These are phyloP conservation scores for Friedmanniomyces endolithicus DNA, from an alignment of 495 filamentous ascomycete species.

Conservation along the genomic window DNA sequence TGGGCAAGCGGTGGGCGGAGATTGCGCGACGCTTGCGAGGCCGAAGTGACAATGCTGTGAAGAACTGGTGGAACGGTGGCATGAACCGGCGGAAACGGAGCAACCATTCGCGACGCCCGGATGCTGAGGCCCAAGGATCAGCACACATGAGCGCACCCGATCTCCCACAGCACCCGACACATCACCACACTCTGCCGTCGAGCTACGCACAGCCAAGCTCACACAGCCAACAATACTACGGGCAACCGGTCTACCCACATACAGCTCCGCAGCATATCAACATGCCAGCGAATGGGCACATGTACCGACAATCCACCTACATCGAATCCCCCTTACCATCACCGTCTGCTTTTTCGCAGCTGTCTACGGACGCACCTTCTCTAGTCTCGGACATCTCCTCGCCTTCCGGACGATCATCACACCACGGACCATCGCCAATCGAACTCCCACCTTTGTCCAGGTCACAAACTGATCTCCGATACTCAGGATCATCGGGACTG, in stretches of 20 bases:
- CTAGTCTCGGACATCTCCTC: constrained; percentile 60
- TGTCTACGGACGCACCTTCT: constrained; percentile 52
- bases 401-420: constrained; percentile 34
- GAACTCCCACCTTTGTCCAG: constrained; percentile 29
- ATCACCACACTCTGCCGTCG: constrained; percentile 18
- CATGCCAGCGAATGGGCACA: constrained; percentile 12
- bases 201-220: constrained; percentile 1
- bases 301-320: constrained; percentile 31
- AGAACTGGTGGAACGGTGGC: constrained; percentile 99
- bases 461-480: constrained; percentile 18
- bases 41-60: constrained; percentile 93
- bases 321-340: constrained; percentile 57
- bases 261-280: background rate
- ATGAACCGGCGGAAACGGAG: constrained; percentile 60
- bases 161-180: constrained; percentile 9
- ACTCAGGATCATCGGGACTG: constrained; percentile 20
- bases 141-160: constrained; percentile 17
- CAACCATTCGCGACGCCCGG: constrained; percentile 34
- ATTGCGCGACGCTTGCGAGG: constrained; percentile 78
- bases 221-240: constrained; percentile 2
- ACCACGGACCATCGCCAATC: constrained; percentile 22
- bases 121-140: constrained; percentile 19
- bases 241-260: constrained; percentile 7
- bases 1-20: constrained; percentile 90
- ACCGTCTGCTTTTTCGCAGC: constrained; percentile 49